These are phyloP conservation scores for Lyophyllum shimeji DNA, from an alignment of 768 basidiomycete species.

Conservation along the genomic window DNA sequence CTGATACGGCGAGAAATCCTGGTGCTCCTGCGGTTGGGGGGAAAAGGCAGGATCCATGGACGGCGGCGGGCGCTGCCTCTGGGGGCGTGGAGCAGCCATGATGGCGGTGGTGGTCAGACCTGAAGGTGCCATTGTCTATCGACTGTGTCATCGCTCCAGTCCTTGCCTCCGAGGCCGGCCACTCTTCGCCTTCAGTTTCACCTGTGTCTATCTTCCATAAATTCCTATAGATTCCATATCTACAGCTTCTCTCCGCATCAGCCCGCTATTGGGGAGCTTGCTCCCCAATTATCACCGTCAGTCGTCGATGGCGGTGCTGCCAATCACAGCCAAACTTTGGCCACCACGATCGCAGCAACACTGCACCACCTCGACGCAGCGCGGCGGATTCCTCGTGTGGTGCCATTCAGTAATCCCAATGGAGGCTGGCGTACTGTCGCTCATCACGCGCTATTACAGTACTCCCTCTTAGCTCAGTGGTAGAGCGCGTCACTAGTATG, in stretches of 20 bases:
- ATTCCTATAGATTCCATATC: neutral
- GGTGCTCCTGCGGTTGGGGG: conserved; percentile 9
- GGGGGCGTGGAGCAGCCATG: conserved; percentile 17
- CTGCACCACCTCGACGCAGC: too few relatives aligned
- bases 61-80: conserved; percentile 12
- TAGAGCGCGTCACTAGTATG: conserved; percentile 36
- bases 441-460: too few relatives aligned
- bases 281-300: neutral
- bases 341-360: too few relatives aligned
- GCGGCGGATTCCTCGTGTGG: too few relatives aligned
- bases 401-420: too few relatives aligned
- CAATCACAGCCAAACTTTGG: neutral
- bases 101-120: conserved; percentile 2
- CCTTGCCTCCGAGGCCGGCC: neutral
- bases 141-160: neutral
- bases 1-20: conserved; percentile 6
- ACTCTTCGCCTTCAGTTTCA: neutral
- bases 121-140: neutral
- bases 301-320: neutral
- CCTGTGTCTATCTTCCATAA: neutral
- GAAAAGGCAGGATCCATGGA: conserved; percentile 9
- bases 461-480: conserved; percentile 34
- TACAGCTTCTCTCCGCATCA: neutral
- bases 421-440: neutral
- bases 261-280: too few relatives aligned